Evolutionary conservation across 192 early-diverging fungal species (phyloP).

Genomic region (Coemansia sp.): DNA sequence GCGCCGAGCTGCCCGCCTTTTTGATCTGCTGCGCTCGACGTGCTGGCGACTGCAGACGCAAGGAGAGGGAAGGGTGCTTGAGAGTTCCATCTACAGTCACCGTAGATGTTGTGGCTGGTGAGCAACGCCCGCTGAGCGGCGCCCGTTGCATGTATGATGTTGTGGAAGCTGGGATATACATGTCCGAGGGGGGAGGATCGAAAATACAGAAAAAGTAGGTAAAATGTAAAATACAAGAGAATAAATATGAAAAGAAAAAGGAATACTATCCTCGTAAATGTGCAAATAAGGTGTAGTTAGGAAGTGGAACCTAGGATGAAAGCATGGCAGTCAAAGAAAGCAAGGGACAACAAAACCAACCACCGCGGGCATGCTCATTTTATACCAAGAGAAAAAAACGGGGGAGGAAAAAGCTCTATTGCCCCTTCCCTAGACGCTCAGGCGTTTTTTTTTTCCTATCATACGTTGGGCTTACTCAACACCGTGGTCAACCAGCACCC

Average conservation of each 20-base stretch:
- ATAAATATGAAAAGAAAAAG: not conserved
- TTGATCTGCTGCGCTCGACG: slow-evolving; percentile 18
- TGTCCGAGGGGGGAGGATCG: not conserved
- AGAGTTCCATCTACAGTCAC: not conserved
- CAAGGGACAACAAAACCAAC: not conserved
- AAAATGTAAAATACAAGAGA: not conserved
- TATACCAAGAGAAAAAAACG: not conserved
- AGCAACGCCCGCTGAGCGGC: slow-evolving; percentile 19
- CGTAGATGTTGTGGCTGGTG: slow-evolving; percentile 13
- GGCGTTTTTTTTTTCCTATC: not conserved
- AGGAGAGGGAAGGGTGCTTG: slow-evolving; percentile 13
- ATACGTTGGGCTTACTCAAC: not conserved
- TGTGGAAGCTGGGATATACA: slow-evolving; percentile 50
- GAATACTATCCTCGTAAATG: not conserved
- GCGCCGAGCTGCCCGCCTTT: slow-evolving; percentile 21
- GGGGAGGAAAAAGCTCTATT: not conserved
- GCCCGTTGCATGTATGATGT: slow-evolving; percentile 21
- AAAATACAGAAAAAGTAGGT: slow-evolving; percentile 5
- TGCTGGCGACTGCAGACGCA: slow-evolving; percentile 20
- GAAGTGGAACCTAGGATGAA: not conserved
- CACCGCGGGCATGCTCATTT: not conserved
- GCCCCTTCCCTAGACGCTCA: not conserved
- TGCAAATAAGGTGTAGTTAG: not conserved
- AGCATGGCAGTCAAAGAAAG: slow-evolving; percentile 6
- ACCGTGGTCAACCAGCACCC: not conserved